Evolutionary conservation across 2,329 filamentous ascomycete species (phyloP).

Genomic region (Nannizziopsis arthrosporioides): DNA sequence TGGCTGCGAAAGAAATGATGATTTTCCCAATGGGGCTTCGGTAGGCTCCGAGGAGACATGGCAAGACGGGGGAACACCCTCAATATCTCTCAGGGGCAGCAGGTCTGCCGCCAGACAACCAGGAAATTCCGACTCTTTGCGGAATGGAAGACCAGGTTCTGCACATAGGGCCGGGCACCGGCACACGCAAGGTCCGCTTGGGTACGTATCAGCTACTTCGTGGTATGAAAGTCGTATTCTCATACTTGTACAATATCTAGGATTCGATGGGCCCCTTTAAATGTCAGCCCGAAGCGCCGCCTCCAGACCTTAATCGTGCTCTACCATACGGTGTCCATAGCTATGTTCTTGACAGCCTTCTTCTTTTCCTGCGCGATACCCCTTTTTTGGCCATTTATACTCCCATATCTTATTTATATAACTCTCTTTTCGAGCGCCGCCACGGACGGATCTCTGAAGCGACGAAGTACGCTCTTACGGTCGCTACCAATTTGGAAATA

Average conservation of each 20-base stretch:
- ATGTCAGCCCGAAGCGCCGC: constrained; percentile 58
- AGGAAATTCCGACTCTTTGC: not conserved
- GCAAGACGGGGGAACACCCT: constrained; percentile 5
- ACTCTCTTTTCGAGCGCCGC: constrained; percentile 62
- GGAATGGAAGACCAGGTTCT: not conserved
- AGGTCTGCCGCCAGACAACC: not conserved
- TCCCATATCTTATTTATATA: constrained; percentile 73
- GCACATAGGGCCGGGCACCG: not conserved
- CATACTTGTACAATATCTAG: not conserved
- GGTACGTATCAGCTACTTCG: not conserved
- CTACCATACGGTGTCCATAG: constrained; percentile 59
- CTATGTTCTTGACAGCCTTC: constrained; percentile 63
- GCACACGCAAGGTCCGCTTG: not conserved
- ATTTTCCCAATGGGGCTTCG: not conserved
- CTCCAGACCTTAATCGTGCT: constrained; percentile 69
- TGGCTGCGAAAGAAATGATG: not conserved
- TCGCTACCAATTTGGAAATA: constrained; percentile 68
- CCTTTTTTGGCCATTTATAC: constrained; percentile 69
- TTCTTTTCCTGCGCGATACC: constrained; percentile 87
- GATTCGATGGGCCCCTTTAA: constrained; percentile 73
- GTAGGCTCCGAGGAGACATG: constrained; percentile 6
- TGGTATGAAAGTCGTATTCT: not conserved
- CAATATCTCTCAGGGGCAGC: not conserved
- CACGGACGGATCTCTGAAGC: constrained; percentile 60
- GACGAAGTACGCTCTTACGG: constrained; percentile 64